phyloP scores from a whole-genome alignment of 768 basidiomycete species.

The Tylopilus sp. region DNA sequence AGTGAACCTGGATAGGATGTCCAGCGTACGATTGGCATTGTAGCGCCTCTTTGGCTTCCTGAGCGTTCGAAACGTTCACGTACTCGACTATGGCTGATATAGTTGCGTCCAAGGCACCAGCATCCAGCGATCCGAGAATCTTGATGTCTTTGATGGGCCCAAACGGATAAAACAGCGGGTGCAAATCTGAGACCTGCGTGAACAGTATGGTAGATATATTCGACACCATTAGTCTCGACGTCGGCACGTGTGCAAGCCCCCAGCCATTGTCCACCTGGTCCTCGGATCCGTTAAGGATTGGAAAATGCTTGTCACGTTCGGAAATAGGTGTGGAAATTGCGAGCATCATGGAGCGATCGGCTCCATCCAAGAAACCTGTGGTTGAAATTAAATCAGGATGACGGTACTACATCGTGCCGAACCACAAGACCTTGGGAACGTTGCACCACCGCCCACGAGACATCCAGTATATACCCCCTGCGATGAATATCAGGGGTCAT shows the following conservation, averaged over 20 bases:
- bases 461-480: conserved; percentile 73
- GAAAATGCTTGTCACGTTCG: conserved; percentile 24
- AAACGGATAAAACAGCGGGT: conserved; percentile 73
- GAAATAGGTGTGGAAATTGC: conserved; percentile 41
- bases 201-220: conserved; percentile 68
- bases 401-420: not conserved
- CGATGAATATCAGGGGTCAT: conserved; percentile 3
- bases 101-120: conserved; percentile 34
- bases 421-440: conserved; percentile 64
- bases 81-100: conserved; percentile 67
- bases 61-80: conserved; percentile 47
- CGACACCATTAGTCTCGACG: conserved; percentile 54
- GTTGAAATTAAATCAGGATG: conserved; percentile 4
- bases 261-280: conserved; percentile 32
- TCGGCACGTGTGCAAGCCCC: conserved; percentile 37
- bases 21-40: conserved; percentile 61
- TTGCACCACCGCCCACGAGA: conserved; percentile 87
- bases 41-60: conserved; percentile 61
- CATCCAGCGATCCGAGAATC: conserved; percentile 37
- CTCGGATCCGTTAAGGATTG: conserved; percentile 27
- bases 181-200: conserved; percentile 60
- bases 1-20: conserved; percentile 38
- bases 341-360: conserved; percentile 67
- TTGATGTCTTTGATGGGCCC: conserved; percentile 64
- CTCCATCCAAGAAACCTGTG: conserved; percentile 76